Evolutionary conservation across 139 green algal genomes (phyloP).

Genomic region (Chlamydomonas sphaeroides): DNA sequence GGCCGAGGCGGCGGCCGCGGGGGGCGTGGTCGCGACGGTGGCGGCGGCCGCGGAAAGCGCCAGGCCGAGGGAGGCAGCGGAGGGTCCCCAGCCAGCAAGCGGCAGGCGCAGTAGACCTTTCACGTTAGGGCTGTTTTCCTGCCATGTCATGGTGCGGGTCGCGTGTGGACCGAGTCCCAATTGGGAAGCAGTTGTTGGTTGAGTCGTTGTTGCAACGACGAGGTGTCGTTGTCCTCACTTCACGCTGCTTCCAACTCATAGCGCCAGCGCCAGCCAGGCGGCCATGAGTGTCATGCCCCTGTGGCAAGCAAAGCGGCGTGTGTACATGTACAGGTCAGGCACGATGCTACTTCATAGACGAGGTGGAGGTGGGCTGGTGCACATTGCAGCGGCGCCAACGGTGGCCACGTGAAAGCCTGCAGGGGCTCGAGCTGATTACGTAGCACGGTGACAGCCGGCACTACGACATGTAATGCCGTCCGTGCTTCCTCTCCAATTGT

Average conservation of each 20-base stretch:
- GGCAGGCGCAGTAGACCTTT: not conserved
- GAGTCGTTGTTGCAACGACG: not conserved
- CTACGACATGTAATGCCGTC: not conserved
- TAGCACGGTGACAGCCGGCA: not conserved
- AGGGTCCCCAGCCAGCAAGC: not conserved
- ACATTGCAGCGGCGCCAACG: no score
- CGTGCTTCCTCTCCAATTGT: no score
- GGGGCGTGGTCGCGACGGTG: not conserved
- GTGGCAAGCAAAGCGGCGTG: not conserved
- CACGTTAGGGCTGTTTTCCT: not conserved
- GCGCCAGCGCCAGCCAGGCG: constrained; percentile 27
- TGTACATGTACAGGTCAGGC: no score
- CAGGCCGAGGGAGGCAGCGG: not conserved
- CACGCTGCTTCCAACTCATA: not conserved
- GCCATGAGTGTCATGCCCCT: constrained; percentile 38
- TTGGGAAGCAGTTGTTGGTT: not conserved
- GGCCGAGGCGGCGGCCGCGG: not conserved
- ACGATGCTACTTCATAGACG: no score
- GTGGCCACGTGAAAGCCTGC: not conserved
- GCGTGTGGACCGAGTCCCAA: not conserved
- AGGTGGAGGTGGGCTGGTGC: no score
- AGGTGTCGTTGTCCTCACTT: not conserved
- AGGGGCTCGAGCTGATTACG: not conserved
- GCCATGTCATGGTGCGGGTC: not conserved
- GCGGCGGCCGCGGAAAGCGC: constrained; percentile 14